These are phyloP conservation scores for Fusarium veterinarium DNA, from an alignment of 2,329 filamentous ascomycete species.

Conservation along the genomic window DNA sequence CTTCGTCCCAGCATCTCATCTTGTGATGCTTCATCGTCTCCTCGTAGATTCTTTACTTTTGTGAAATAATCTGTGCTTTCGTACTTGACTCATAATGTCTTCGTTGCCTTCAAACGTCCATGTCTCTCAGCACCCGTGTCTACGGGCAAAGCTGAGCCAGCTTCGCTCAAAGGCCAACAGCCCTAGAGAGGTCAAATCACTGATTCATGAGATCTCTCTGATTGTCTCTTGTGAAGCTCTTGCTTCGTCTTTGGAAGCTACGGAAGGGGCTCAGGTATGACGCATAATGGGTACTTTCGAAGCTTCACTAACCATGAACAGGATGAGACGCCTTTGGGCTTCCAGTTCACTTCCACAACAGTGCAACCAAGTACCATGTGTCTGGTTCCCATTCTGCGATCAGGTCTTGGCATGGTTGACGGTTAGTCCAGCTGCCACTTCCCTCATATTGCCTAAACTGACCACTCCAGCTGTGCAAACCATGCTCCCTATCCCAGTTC, in stretches of 20 bases:
- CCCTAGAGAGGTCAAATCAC: conserved; percentile 79
- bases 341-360: conserved; percentile 74
- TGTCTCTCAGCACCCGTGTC: conserved; percentile 86
- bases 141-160: conserved; percentile 89
- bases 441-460: background rate
- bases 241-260: conserved; percentile 67
- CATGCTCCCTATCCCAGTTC: conserved; percentile 81
- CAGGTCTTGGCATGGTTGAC: conserved; percentile 91
- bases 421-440: conserved; percentile 58
- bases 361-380: conserved; percentile 76
- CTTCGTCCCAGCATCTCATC: conserved; percentile 42
- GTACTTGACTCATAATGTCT: conserved; percentile 44
- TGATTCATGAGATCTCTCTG: conserved; percentile 87
- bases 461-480: conserved; percentile 74
- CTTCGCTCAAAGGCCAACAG: conserved; percentile 79
- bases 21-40: conserved; percentile 38
- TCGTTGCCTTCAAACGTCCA: conserved; percentile 72
- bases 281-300: background rate
- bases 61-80: conserved; percentile 17
- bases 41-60: conserved; percentile 23
- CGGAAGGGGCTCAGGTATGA: conserved; percentile 71
- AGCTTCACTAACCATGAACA: conserved; percentile 50
- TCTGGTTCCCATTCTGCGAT: conserved; percentile 92
- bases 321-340: conserved; percentile 83
- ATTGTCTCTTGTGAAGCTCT: conserved; percentile 88